Evolutionary conservation across 805 yeast genomes (phyloP), one percentile per base, ranked within the genome.

Genomic region (Saturnispora zaruensis): DNA sequence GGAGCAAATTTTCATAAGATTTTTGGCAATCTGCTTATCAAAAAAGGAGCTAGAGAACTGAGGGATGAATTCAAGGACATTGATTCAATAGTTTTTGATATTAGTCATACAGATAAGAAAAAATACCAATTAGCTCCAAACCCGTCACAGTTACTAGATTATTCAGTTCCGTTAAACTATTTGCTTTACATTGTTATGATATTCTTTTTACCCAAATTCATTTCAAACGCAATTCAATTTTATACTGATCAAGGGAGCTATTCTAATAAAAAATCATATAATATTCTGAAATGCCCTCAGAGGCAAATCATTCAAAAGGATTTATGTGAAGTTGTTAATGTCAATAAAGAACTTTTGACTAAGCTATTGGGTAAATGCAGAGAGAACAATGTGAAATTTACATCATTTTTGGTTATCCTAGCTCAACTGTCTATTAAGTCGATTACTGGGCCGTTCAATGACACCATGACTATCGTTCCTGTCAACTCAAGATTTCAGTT

Each of bases 1-100:
- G 69, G 65, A 6, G 48, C 51, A 18, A 53, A 54, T 26, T 68
- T 68, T 53, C 70, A 66, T 36, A 52, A 54, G n/a, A 63, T 65
- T 18, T 55, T 68, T 5, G 11, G 37, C 7, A 46, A 28, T 26
- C 28, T 47, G 16, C 14, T 14, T 20, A n/a, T 21, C 7, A 32
- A 38, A 23, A 26, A 18, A 3, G 30, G 25, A 5, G 8, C 41
- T 13, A 13, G 36, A 7, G 18, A 47, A 0, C 8, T 45, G 18
- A 36, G n/a, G 16, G 11, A 40, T 5, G 14, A 40, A 7, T 38
- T 16, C 13, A 28, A 25, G 5, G 48, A 42, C 14, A 16, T 44
- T 16, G 38, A 40, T 18, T 24, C 46, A 2, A 13, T 26, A 20
- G 23, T 51, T 11, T 53, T 50, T 41, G 48, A 52, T 44, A 18